These are phyloP conservation scores for Hura crepitans DNA, from an alignment of 441 rosid genomes.

Conservation along the genomic window DNA sequence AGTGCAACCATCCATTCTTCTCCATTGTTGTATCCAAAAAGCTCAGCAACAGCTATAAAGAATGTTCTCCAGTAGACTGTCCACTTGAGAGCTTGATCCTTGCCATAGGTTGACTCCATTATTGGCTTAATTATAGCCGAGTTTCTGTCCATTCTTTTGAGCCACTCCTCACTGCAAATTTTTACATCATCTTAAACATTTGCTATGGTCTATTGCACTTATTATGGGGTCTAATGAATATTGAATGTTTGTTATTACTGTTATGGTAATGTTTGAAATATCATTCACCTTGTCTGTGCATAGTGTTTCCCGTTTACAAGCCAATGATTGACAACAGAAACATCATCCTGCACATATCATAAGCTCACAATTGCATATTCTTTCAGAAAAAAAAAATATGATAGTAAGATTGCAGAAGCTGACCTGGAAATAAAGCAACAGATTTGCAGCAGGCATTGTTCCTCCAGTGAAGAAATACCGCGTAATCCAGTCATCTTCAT, in stretches of 20 bases:
- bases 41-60: constrained; percentile 75
- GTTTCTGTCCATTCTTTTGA: constrained; percentile 72
- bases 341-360: constrained; percentile 48
- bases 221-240: background rate
- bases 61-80: constrained; percentile 80
- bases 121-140: constrained; percentile 44
- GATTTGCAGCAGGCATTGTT: constrained; percentile 81
- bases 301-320: constrained; percentile 75
- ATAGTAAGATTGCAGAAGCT: background rate
- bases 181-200: background rate
- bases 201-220: background rate
- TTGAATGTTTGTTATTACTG: background rate
- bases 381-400: background rate
- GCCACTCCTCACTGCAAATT: constrained; percentile 68
- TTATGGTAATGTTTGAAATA: background rate
- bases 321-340: constrained; percentile 66
- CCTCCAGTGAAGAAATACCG: constrained; percentile 82
- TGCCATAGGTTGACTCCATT: constrained; percentile 77
- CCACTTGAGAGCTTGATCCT: constrained; percentile 72
- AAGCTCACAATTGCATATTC: background rate
- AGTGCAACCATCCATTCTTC: constrained; percentile 81
- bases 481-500: constrained; percentile 85
- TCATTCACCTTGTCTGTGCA: constrained; percentile 58
- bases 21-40: constrained; percentile 74
- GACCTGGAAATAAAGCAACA: constrained; percentile 83